Evolutionary conservation across 2,329 filamentous ascomycete genomes (phyloP).

Genomic region (Monosporascus sp.): DNA sequence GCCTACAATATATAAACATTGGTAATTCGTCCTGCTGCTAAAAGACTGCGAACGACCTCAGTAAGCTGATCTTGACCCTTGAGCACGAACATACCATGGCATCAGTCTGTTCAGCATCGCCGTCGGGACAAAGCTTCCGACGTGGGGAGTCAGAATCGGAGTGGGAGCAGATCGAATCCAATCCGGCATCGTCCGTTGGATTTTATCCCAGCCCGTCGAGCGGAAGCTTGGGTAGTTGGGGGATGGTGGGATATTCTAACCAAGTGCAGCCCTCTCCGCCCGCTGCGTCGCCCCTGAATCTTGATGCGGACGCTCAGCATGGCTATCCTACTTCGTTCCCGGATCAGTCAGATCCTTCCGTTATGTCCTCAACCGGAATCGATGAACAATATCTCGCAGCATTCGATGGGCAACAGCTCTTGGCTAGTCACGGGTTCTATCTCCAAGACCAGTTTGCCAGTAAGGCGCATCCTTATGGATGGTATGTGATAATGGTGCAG

Average conservation of each 20-base stretch:
- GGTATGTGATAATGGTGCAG: conserved; percentile 5
- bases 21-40: not conserved
- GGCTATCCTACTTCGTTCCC: conserved; percentile 31
- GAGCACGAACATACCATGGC: conserved; percentile 21
- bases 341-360: conserved; percentile 27
- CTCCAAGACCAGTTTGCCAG: conserved; percentile 31
- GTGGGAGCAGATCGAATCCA: conserved; percentile 28
- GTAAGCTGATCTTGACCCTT: too few relatives aligned
- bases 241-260: conserved; percentile 36
- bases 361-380: conserved; percentile 18
- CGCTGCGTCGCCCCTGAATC: conserved; percentile 38
- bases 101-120: conserved; percentile 27
- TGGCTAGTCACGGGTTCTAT: conserved; percentile 35
- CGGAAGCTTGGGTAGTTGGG: conserved; percentile 47
- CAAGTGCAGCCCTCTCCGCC: conserved; percentile 28
- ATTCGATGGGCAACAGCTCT: conserved; percentile 26
- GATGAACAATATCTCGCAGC: conserved; percentile 27
- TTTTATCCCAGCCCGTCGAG: conserved; percentile 48
- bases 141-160: conserved; percentile 26
- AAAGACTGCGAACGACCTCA: too few relatives aligned
- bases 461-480: conserved; percentile 14
- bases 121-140: conserved; percentile 22
- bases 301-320: conserved; percentile 34
- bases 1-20: not conserved
- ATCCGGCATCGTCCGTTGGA: conserved; percentile 26